These are phyloP conservation scores for Zychaea mexicana DNA, from an alignment of 371 early-diverging fungal species.

Conservation along the genomic window DNA sequence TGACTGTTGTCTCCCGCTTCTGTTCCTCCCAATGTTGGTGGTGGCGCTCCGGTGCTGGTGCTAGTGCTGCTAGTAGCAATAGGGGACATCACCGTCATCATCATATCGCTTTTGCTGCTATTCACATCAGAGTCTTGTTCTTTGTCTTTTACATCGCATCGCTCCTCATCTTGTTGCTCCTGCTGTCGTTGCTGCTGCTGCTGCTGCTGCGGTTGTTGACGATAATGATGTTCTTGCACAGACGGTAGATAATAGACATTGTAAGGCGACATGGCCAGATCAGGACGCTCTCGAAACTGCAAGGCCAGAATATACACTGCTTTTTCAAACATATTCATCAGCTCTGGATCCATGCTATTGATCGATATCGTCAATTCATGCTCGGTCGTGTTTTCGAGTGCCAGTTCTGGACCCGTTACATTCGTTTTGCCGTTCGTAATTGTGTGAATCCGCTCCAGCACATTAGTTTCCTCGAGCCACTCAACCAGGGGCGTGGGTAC, in stretches of 20 bases:
- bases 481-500: slow-evolving; percentile 8
- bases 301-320: slow-evolving; percentile 20
- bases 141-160: too few species aligned
- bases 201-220: too few species aligned
- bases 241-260: slow-evolving; percentile 26
- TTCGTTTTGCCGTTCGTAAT: too few species aligned
- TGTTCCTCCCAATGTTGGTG: too few species aligned
- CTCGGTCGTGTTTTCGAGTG: slow-evolving; percentile 24
- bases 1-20: neutral
- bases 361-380: slow-evolving; percentile 19
- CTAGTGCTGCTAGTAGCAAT: too few species aligned
- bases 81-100: too few species aligned
- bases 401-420: slow-evolving; percentile 5
- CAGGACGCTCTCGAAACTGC: slow-evolving; percentile 12
- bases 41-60: too few species aligned
- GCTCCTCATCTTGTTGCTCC: too few species aligned
- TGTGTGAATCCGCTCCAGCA: slow-evolving; percentile 18
- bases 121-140: too few species aligned
- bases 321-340: slow-evolving; percentile 18
- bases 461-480: slow-evolving; percentile 1
- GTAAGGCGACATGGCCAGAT: slow-evolving; percentile 23
- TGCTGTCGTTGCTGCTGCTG: too few species aligned
- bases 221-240: too few species aligned
- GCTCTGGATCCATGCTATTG: neutral
- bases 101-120: too few species aligned